phyloP scores from a whole-genome alignment of 2,329 filamentous ascomycete species.

The Podosphaera aphanis region DNA sequence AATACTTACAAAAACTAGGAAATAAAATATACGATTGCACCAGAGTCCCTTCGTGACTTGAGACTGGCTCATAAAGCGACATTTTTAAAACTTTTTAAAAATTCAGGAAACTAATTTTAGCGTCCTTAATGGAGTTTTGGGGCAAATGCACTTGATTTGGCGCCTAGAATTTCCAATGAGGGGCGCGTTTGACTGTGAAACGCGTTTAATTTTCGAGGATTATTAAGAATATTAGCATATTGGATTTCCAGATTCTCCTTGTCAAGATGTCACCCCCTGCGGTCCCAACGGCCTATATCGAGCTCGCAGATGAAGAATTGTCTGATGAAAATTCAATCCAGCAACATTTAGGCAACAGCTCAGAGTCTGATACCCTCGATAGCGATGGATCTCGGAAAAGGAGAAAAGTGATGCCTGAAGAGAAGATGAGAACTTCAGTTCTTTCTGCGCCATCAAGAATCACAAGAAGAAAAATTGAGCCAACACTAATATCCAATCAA shows the following conservation, averaged over 20 bases:
- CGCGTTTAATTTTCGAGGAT: too few species aligned
- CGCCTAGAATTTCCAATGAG: too few species aligned
- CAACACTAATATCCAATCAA: conserved; percentile 1
- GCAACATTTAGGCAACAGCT: conserved; percentile 1
- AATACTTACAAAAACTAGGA: too few species aligned
- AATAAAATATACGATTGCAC: too few species aligned
- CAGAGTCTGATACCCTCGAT: conserved; percentile 15
- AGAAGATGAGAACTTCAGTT: conserved; percentile 5
- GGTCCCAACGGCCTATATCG: background rate
- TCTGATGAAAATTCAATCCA: background rate
- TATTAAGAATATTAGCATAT: too few species aligned
- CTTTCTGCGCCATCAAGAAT: conserved; percentile 14
- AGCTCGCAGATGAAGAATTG: background rate
- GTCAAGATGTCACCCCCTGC: background rate
- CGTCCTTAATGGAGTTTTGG: too few species aligned
- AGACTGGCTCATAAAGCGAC: too few species aligned
- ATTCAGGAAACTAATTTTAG: too few species aligned
- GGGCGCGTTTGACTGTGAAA: too few species aligned
- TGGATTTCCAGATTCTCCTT: background rate
- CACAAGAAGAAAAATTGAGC: conserved; percentile 2
- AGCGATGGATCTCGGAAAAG: conserved; percentile 14
- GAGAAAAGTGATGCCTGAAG: conserved; percentile 10
- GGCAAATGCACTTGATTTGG: too few species aligned
- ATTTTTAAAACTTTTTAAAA: too few species aligned
- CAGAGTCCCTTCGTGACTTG: too few species aligned